These are phyloP conservation scores for Pleurotus djamor DNA, from an alignment of 768 basidiomycete species.

Conservation along the genomic window DNA sequence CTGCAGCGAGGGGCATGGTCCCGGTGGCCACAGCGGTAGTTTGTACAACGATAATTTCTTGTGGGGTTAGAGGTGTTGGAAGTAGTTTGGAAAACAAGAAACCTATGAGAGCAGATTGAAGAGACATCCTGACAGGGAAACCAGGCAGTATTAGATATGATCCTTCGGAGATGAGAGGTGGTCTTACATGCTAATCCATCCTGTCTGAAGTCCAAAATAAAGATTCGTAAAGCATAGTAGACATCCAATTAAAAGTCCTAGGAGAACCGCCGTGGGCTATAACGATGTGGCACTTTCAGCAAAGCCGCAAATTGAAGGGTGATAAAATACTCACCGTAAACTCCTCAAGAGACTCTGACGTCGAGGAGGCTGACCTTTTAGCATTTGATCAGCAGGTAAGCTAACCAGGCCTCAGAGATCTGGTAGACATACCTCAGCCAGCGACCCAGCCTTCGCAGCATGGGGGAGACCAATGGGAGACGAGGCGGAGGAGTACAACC, in stretches of 20 bases:
- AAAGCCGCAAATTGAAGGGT: neutral
- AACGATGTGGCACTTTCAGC: too few species aligned
- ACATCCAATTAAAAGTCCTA: constrained; percentile 84
- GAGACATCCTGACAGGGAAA: constrained; percentile 74
- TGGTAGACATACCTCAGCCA: neutral
- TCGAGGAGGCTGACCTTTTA: too few species aligned
- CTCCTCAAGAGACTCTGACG: neutral
- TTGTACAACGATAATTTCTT: constrained; percentile 92
- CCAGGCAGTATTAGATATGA: neutral
- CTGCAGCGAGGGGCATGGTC: constrained; percentile 81
- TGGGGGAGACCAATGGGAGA: neutral
- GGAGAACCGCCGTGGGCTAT: constrained; percentile 54
- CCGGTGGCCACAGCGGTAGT: constrained; percentile 97
- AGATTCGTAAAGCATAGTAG: constrained; percentile 92
- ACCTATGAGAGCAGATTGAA: constrained; percentile 92
- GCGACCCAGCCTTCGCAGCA: neutral
- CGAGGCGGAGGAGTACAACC: neutral
- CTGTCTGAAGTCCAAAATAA: constrained; percentile 84
- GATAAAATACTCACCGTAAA: neutral
- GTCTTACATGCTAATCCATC: constrained; percentile 84
- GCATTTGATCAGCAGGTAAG: too few species aligned
- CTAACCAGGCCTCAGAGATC: neutral
- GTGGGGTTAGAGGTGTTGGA: constrained; percentile 74
- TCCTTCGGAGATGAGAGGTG: neutral
- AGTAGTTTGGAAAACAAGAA: constrained; percentile 80